Base-by-base conservation (phyloP, 441 rosid species). In the Euphorbia neoarborescens region DNA sequence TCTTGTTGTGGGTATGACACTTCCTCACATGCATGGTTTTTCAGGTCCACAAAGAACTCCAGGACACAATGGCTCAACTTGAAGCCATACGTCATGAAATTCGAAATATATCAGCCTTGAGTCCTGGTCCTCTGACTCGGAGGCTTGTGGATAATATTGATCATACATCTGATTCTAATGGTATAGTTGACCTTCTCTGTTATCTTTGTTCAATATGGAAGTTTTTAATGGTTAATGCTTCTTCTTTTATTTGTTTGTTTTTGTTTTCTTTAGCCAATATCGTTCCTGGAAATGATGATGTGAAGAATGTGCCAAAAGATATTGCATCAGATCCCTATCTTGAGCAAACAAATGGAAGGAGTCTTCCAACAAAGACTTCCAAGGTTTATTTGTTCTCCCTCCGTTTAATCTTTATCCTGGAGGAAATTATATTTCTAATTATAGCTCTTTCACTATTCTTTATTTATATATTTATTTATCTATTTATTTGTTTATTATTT, bases 31-130 rank as follows among this genome's bases (percentile, higher is more conserved):
- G 9, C 12, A 1, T 13, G 20, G 6, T 0, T 61, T 56, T 37
- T 75, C 63, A 89, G 97, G 87, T 93, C 42, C 90, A 88, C 76
- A 89, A 89, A 80, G 89, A 91, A 66, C 85, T 93, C 62, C 89
- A 91, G 81, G 97, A 93, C 74, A 84, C 91, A 40, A 76, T 84
- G 83, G 89, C 92, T 65, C 92, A 91, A 56, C 70, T 93, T 32
- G 97, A 91, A 58, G 94, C 94, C 38, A 91, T 93, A 67, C 90
- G 92, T 62, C 82, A 91, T 72, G 97, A 90, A 74, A 83, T 90
- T 10, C 78, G 86, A 56, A 87, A 89, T 66, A 77, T 87, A 40
- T 89, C 96, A 65, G 61, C 85, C 20, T 78, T 89, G 79, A 85
- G 83, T 78, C 85, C 96, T 4, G 85, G 85, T 81, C 94, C 96